Evolutionary conservation across 495 filamentous ascomycete genomes (phyloP).

Genomic region (Aspergillus bridgeri): DNA sequence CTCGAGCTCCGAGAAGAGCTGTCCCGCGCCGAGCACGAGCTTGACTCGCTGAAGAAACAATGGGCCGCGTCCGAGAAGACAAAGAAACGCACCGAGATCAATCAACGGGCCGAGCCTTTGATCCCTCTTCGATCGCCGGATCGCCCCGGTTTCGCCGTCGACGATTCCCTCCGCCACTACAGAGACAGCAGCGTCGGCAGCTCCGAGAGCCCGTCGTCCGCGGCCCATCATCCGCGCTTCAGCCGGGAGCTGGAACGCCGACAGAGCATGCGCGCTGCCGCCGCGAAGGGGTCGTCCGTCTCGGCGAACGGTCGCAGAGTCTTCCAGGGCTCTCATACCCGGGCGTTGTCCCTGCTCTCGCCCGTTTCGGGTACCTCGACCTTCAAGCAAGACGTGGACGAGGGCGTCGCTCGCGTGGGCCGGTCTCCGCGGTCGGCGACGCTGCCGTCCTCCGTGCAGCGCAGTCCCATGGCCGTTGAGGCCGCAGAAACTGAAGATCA

Average conservation of each 20-base stretch:
- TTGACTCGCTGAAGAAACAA: conserved; percentile 75
- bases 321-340: conserved; percentile 71
- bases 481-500: conserved; percentile 31
- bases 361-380: conserved; percentile 42
- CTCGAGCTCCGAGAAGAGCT: conserved; percentile 90
- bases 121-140: conserved; percentile 51
- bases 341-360: conserved; percentile 82
- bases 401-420: conserved; percentile 33
- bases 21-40: conserved; percentile 69
- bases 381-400: conserved; percentile 26
- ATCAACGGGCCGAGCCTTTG: conserved; percentile 52
- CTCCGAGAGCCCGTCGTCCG: conserved; percentile 30
- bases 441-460: conserved; percentile 46
- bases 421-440: conserved; percentile 45
- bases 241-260: conserved; percentile 52
- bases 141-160: conserved; percentile 10
- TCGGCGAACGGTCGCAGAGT: conserved; percentile 54
- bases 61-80: conserved; percentile 74
- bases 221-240: conserved; percentile 31
- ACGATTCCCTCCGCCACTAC: conserved; percentile 19
- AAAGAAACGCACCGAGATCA: conserved; percentile 68
- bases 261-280: conserved; percentile 37
- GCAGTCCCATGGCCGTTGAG: conserved; percentile 22
- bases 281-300: conserved; percentile 33
- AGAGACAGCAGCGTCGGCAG: conserved; percentile 31